Conservation (phyloP, 2,329 filamentous ascomycete species). For the Fusarium phyllophilum region DNA sequence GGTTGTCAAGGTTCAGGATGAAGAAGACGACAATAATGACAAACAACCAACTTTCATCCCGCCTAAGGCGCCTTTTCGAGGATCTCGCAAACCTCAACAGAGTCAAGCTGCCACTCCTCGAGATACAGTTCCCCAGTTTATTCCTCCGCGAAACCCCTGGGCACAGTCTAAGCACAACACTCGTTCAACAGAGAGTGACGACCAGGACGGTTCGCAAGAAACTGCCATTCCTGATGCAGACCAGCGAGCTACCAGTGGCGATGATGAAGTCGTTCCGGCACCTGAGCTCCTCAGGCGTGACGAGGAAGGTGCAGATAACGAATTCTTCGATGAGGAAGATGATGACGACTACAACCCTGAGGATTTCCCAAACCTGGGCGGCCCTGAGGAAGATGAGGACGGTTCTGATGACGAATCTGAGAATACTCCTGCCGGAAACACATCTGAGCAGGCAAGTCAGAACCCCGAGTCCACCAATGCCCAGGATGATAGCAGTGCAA, state of each 20-base stretch:
- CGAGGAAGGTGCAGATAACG: not conserved
- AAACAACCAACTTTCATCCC: conserved; percentile 19
- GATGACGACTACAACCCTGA: conserved; percentile 1
- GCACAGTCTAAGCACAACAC: conserved; percentile 10
- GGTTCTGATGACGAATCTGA: not conserved
- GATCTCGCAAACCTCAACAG: conserved; percentile 5
- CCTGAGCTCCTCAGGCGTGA: conserved; percentile 19
- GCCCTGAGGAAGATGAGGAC: conserved; percentile 3
- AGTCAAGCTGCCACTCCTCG: conserved; percentile 4
- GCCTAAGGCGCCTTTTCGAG: conserved; percentile 23
- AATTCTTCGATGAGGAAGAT: conserved; percentile 17
- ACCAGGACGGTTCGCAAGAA: not conserved
- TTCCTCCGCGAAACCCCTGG: conserved; percentile 21
- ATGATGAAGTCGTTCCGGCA: not conserved
- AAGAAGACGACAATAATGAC: not conserved
- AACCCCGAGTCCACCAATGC: not conserved
- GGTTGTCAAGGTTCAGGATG: not conserved
- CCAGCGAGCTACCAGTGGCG: not conserved
- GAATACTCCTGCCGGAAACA: not conserved
- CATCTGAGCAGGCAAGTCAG: not conserved
- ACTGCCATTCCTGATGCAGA: conserved; percentile 2
- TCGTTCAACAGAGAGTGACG: conserved; percentile 1
- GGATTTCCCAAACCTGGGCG: conserved; percentile 13
- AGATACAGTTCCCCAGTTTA: conserved; percentile 11
- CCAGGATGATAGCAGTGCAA: not conserved